Conservation (phyloP, 257 asterid species). For the Salvia splendens region DNA sequence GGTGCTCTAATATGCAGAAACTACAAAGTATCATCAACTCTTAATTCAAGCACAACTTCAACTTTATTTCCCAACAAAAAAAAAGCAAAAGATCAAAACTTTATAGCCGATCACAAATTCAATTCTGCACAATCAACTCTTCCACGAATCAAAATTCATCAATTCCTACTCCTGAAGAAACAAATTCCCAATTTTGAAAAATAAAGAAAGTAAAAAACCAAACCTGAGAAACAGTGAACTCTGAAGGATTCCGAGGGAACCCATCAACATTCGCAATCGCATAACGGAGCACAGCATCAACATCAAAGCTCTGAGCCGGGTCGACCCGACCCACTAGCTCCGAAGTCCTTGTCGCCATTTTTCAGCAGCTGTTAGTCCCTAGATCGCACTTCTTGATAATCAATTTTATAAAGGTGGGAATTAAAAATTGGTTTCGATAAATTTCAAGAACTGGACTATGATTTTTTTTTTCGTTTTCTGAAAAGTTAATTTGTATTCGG, state of each 20-base stretch:
- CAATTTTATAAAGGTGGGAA: background rate
- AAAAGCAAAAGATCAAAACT: slow-evolving; percentile 18
- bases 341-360: slow-evolving; percentile 60
- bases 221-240: slow-evolving; percentile 73
- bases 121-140: slow-evolving; percentile 4
- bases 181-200: background rate
- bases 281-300: slow-evolving; percentile 57
- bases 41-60: slow-evolving; percentile 4
- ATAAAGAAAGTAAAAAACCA: background rate
- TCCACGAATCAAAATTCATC: background rate
- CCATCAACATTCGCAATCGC: slow-evolving; percentile 64
- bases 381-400: background rate
- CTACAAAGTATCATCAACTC: slow-evolving; percentile 8
- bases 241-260: slow-evolving; percentile 59
- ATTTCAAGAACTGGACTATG: slow-evolving; percentile 7
- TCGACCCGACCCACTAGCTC: slow-evolving; percentile 71
- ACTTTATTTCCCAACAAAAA: background rate
- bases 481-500: background rate
- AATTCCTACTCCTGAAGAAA: background rate
- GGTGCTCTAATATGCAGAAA: slow-evolving; percentile 5
- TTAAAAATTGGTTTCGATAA: background rate
- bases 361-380: slow-evolving; percentile 13
- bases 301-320: slow-evolving; percentile 65
- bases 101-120: background rate
- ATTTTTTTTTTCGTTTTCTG: background rate